phyloP scores from a whole-genome alignment of 2,329 filamentous ascomycete species.

The Pestalotiopsis sp. region DNA sequence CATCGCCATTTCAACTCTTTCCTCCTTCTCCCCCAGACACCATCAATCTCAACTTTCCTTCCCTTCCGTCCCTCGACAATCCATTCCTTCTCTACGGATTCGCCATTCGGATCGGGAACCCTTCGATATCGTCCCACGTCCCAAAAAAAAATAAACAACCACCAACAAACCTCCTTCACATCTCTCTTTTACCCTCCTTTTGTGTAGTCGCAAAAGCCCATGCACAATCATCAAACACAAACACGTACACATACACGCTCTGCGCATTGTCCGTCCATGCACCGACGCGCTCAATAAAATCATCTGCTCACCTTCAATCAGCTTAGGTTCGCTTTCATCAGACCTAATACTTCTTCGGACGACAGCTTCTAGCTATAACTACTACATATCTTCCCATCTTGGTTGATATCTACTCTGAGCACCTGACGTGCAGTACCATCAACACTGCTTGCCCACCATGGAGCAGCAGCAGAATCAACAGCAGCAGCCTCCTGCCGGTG shows the following conservation, averaged over 20 bases:
- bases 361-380: constrained; percentile 1
- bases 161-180: constrained; percentile 44
- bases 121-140: constrained; percentile 30
- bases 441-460: constrained; percentile 40
- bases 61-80: constrained; percentile 22
- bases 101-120: constrained; percentile 14
- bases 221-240: constrained; percentile 25
- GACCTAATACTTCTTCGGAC: not conserved
- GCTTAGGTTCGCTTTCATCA: not conserved
- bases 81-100: constrained; percentile 28
- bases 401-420: constrained; percentile 39
- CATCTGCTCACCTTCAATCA: constrained; percentile 22
- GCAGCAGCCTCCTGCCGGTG: constrained; percentile 53
- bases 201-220: constrained; percentile 38
- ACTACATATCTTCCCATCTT: constrained; percentile 2
- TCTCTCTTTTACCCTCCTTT: constrained; percentile 45
- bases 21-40: constrained; percentile 8
- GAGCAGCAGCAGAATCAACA: constrained; percentile 38
- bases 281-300: constrained; percentile 18
- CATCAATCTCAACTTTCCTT: constrained; percentile 17
- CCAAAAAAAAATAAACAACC: not conserved
- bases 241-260: constrained; percentile 2
- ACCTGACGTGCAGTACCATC: constrained; percentile 47
- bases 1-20: constrained; percentile 21
- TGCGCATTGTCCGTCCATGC: constrained; percentile 23